Conservation (phyloP, 345 rosid genomes). For the Rhizophora mangle region DNA sequence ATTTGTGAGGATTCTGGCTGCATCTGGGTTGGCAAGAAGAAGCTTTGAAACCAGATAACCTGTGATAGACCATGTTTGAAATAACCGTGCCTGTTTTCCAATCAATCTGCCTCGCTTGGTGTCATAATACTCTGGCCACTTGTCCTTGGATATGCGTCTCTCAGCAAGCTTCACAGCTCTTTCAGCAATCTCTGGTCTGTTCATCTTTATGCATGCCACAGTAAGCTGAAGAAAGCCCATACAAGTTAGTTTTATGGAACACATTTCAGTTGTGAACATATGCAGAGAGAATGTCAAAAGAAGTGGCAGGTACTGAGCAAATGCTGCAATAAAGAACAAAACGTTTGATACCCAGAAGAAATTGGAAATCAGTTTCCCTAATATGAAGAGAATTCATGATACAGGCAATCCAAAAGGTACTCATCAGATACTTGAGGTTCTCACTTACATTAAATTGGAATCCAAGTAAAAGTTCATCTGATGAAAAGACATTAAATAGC, state of each 20-base stretch:
- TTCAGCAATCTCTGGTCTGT: conserved; percentile 77
- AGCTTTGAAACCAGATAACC: conserved; percentile 87
- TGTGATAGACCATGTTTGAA: conserved; percentile 89
- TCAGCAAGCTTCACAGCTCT: conserved; percentile 70
- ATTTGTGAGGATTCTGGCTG: conserved; percentile 49
- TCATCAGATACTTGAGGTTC: no score
- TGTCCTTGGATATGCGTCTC: conserved; percentile 62
- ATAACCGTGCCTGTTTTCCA: conserved; percentile 81
- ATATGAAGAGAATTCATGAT: no score
- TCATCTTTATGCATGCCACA: conserved; percentile 84
- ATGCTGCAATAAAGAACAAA: no score
- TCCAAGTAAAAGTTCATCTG: no score
- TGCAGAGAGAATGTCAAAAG: neutral
- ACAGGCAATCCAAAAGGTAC: no score
- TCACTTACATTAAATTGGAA: no score
- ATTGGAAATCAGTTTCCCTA: no score
- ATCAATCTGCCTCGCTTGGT: conserved; percentile 71
- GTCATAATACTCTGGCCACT: conserved; percentile 94
- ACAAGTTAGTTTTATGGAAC: conserved; percentile 2
- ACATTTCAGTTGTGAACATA: neutral
- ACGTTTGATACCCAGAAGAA: no score
- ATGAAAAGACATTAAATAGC: neutral
- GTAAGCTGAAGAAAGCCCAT: conserved; percentile 49
- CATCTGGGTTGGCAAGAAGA: conserved; percentile 63
- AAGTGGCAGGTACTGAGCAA: neutral